Percentiles rank a stretch among this genome's conserved stretches.
phyloP scores from a whole-genome alignment of 768 basidiomycete species.

The Heimioporus sp. region DNA sequence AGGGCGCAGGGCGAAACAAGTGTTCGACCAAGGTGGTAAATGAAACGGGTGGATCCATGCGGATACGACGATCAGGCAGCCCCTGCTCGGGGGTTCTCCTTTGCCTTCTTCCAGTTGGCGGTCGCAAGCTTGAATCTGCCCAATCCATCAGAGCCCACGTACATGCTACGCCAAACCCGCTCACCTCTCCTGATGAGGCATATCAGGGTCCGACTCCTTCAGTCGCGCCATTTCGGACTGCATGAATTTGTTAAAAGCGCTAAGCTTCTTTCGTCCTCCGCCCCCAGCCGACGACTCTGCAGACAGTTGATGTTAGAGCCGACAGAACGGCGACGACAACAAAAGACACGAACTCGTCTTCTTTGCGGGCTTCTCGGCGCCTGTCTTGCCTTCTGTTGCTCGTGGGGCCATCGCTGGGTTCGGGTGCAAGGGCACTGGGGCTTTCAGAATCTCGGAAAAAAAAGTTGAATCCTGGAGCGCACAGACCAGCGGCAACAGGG shows the following conservation, averaged over 20 bases:
- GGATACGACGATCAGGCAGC: constrained; percentile 19
- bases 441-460: constrained; percentile 8
- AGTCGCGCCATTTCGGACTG: constrained; percentile 76
- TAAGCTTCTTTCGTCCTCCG: constrained; percentile 58
- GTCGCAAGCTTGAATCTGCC: constrained; percentile 71
- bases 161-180: not conserved
- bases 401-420: constrained; percentile 43
- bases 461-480: constrained; percentile 21
- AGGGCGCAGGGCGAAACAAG: constrained; percentile 9
- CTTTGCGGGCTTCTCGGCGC: constrained; percentile 49
- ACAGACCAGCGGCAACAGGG: constrained; percentile 33
- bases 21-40: not conserved
- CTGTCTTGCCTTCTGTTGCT: constrained; percentile 35
- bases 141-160: not conserved
- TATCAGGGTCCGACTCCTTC: constrained; percentile 71
- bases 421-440: constrained; percentile 4
- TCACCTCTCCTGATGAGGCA: constrained; percentile 73
- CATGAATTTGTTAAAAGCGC: constrained; percentile 80
- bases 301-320: constrained; percentile 22
- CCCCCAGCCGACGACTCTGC: constrained; percentile 51
- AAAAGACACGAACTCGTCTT: constrained; percentile 46
- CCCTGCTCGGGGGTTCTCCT: constrained; percentile 56
- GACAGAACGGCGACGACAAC: constrained; percentile 11
- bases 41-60: constrained; percentile 5
- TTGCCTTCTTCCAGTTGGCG: constrained; percentile 73